These are phyloP conservation scores for Epichloe gansuensis DNA, from an alignment of 2,329 filamentous ascomycete species.

Conservation along the genomic window DNA sequence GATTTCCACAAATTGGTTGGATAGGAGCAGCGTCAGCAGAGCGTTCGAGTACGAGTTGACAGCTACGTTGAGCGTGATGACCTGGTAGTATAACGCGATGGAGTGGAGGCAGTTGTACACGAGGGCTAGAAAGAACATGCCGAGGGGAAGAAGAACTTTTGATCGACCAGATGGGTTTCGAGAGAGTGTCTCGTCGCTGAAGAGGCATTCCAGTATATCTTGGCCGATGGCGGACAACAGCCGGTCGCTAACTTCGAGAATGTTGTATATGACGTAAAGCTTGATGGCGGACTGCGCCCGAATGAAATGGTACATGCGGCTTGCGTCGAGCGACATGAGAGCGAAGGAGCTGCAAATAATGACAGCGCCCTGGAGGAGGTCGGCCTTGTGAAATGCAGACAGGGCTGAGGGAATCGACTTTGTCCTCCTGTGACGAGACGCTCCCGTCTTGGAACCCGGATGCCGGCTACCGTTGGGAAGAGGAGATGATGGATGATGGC, in stretches of 20 bases:
- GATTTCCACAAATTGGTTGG: slow-evolving; percentile 98
- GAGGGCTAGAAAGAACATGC: slow-evolving; percentile 80
- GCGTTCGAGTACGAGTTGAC: slow-evolving; percentile 99
- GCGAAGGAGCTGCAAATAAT: slow-evolving; percentile 77
- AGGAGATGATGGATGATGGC: slow-evolving; percentile 7
- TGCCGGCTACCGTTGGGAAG: slow-evolving; percentile 10
- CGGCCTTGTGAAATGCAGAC: slow-evolving; percentile 84
- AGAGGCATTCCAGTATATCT: slow-evolving; percentile 90
- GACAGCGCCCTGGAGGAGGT: slow-evolving; percentile 79
- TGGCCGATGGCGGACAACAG: slow-evolving; percentile 85
- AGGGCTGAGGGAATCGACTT: slow-evolving; percentile 79
- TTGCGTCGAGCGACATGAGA: slow-evolving; percentile 85
- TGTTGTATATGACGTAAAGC: slow-evolving; percentile 97
- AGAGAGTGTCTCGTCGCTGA: slow-evolving; percentile 85
- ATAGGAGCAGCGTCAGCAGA: slow-evolving; percentile 79
- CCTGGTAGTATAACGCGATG: slow-evolving; percentile 86
- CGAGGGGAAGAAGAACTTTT: slow-evolving; percentile 77
- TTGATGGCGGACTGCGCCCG: slow-evolving; percentile 95
- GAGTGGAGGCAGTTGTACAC: slow-evolving; percentile 82
- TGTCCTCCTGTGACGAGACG: slow-evolving; percentile 54
- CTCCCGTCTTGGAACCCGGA: slow-evolving; percentile 20
- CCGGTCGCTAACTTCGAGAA: slow-evolving; percentile 84
- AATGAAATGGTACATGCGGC: slow-evolving; percentile 96
- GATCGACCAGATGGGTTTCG: slow-evolving; percentile 79
- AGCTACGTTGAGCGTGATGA: slow-evolving; percentile 93